phyloP scores from a whole-genome alignment of 768 basidiomycete species.

The Boletus sensibilis region DNA sequence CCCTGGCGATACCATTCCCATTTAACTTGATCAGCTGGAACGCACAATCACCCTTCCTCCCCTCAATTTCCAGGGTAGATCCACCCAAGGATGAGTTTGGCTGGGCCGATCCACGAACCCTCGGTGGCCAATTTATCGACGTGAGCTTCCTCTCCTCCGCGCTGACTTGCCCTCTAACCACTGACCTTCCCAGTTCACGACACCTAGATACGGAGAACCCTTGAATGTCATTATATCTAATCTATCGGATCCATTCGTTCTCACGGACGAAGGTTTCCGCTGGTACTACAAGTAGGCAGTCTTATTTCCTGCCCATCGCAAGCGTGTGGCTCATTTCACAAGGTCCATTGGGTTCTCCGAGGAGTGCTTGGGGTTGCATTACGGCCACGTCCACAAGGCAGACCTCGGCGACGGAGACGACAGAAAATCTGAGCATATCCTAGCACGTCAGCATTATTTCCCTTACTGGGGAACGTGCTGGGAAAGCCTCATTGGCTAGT shows the following conservation, averaged over 20 bases:
- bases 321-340: background rate
- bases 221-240: slow-evolving; percentile 82
- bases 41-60: slow-evolving; percentile 10
- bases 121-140: slow-evolving; percentile 75
- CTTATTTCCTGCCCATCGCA: background rate
- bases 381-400: slow-evolving; percentile 72
- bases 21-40: slow-evolving; percentile 1
- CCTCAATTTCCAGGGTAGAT: background rate
- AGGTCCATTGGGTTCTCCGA: slow-evolving; percentile 81
- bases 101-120: slow-evolving; percentile 66
- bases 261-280: slow-evolving; percentile 71
- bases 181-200: slow-evolving; percentile 54
- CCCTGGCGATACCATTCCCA: slow-evolving; percentile 17
- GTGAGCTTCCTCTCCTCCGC: slow-evolving; percentile 41
- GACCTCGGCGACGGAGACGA: slow-evolving; percentile 83
- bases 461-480: slow-evolving; percentile 85
- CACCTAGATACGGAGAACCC: slow-evolving; percentile 68
- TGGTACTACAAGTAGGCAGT: slow-evolving; percentile 59
- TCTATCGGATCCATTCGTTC: slow-evolving; percentile 73
- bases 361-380: slow-evolving; percentile 80
- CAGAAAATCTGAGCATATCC: slow-evolving; percentile 62
- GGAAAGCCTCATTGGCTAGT: slow-evolving; percentile 71
- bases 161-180: background rate
- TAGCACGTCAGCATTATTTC: slow-evolving; percentile 76
- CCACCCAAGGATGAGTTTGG: slow-evolving; percentile 34